A percentile compares a stretch with the other conserved stretches of the same genome.
Conservation (phyloP, 768 basidiomycete species). For the Boletus rubescentipes region DNA sequence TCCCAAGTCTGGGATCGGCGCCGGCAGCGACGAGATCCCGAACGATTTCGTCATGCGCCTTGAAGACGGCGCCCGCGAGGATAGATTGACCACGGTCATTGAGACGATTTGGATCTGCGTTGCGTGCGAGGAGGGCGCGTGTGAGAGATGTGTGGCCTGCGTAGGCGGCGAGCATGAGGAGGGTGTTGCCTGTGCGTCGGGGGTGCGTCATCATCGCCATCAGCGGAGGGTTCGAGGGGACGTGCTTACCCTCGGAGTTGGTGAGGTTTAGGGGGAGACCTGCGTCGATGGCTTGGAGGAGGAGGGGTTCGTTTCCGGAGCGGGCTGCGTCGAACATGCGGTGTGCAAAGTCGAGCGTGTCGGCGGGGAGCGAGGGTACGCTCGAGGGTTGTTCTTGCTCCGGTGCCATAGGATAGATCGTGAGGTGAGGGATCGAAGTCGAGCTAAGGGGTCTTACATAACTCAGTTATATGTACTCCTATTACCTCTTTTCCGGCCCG, state of each 20-base stretch:
- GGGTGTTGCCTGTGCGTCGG: conserved; percentile 58
- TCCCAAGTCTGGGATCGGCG: conserved; percentile 66
- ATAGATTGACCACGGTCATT: conserved; percentile 76
- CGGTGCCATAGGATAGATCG: no score
- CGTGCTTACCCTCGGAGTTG: conserved; percentile 66
- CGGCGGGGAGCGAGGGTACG: conserved; percentile 29
- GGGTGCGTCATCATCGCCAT: no score
- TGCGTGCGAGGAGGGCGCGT: conserved; percentile 50
- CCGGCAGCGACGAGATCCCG: conserved; percentile 47
- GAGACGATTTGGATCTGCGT: conserved; percentile 63
- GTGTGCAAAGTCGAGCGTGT: conserved; percentile 52
- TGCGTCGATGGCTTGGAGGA: conserved; percentile 61
- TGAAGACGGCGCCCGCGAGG: conserved; percentile 77
- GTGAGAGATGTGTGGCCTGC: conserved; percentile 59
- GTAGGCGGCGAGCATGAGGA: conserved; percentile 79
- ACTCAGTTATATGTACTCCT: no score
- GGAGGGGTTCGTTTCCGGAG: conserved; percentile 48
- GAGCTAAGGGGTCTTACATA: no score
- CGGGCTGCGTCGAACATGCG: conserved; percentile 78
- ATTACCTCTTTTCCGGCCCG: no score
- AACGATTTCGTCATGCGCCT: conserved; percentile 63
- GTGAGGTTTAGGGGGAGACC: conserved; percentile 73
- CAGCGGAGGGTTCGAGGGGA: no score
- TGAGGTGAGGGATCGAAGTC: no score
- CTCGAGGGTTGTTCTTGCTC: no score